Evolutionary conservation across 75 land plant species (phyloP).

Genomic region (Selaginella tamariscina): DNA sequence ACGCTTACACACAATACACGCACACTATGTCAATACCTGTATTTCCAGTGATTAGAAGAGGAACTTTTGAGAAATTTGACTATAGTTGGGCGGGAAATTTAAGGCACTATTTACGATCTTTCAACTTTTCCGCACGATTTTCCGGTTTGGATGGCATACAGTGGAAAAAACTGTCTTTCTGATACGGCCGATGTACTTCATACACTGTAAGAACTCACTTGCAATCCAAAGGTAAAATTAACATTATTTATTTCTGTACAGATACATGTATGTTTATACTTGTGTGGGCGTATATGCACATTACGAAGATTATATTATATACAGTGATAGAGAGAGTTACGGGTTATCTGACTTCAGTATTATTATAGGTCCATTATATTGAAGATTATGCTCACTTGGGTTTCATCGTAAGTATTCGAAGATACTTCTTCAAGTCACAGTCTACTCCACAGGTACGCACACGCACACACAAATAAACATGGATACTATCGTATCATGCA

Average conservation of each 20-base stretch:
- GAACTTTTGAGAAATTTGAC: slow-evolving; percentile 74
- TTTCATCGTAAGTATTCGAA: slow-evolving; percentile 49
- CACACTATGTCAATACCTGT: not conserved
- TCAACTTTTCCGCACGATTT: slow-evolving; percentile 48
- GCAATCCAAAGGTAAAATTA: slow-evolving; percentile 49
- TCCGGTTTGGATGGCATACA: slow-evolving; percentile 90
- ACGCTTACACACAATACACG: not conserved
- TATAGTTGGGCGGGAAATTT: slow-evolving; percentile 62
- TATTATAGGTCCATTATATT: too few relatives aligned
- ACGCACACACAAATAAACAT: too few relatives aligned
- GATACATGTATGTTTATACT: too few relatives aligned
- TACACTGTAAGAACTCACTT: slow-evolving; percentile 43
- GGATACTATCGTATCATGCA: too few relatives aligned
- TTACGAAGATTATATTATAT: too few relatives aligned
- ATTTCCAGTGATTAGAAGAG: slow-evolving; percentile 72
- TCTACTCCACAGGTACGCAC: too few relatives aligned
- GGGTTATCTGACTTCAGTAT: too few relatives aligned
- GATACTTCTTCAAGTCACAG: too few relatives aligned
- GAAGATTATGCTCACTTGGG: slow-evolving; percentile 79
- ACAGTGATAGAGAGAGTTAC: too few relatives aligned
- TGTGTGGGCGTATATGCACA: too few relatives aligned
- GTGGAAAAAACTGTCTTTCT: slow-evolving; percentile 68
- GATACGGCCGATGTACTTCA: slow-evolving; percentile 53
- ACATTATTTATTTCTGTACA: too few relatives aligned
- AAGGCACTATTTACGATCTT: slow-evolving; percentile 56